Percentiles rank a stretch among this genome's conserved stretches.
Evolutionary conservation across 805 yeast species (phyloP).

Genomic region (Kazachstania martiniae): DNA sequence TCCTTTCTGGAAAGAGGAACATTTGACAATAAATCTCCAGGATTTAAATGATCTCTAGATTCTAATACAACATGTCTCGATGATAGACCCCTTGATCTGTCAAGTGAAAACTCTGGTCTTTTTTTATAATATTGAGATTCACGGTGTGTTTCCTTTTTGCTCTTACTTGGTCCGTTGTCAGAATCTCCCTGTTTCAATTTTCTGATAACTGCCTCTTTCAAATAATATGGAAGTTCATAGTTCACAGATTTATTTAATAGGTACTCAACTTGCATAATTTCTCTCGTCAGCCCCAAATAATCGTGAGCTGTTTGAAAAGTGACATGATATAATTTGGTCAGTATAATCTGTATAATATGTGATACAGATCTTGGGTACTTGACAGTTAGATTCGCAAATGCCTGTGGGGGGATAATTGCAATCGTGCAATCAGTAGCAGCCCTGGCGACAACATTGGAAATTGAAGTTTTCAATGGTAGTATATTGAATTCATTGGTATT

Average conservation of each 20-base stretch:
- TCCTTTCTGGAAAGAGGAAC: conserved; percentile 52
- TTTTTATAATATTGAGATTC: no score
- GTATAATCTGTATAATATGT: conserved; percentile 86
- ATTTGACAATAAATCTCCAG: conserved; percentile 77
- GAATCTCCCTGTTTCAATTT: background rate
- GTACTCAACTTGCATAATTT: conserved; percentile 67
- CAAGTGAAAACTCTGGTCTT: background rate
- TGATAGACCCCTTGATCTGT: background rate
- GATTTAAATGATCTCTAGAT: conserved; percentile 51
- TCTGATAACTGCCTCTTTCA: conserved; percentile 43
- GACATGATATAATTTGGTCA: conserved; percentile 78
- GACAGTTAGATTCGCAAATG: conserved; percentile 59
- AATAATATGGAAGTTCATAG: conserved; percentile 50
- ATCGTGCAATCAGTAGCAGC: conserved; percentile 72
- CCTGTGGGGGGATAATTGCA: conserved; percentile 81
- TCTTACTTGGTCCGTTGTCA: background rate
- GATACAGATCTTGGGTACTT: conserved; percentile 85
- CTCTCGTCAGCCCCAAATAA: conserved; percentile 75
- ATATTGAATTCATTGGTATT: background rate
- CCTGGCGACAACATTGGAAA: conserved; percentile 51
- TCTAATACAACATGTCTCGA: conserved; percentile 44
- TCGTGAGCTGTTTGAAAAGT: conserved; percentile 85
- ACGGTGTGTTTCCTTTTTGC: background rate
- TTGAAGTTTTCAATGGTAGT: conserved; percentile 1
- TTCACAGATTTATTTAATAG: conserved; percentile 42